Evolutionary conservation across 208 protist genomes (phyloP).

Genomic region (Tritrichomonas musculus): DNA sequence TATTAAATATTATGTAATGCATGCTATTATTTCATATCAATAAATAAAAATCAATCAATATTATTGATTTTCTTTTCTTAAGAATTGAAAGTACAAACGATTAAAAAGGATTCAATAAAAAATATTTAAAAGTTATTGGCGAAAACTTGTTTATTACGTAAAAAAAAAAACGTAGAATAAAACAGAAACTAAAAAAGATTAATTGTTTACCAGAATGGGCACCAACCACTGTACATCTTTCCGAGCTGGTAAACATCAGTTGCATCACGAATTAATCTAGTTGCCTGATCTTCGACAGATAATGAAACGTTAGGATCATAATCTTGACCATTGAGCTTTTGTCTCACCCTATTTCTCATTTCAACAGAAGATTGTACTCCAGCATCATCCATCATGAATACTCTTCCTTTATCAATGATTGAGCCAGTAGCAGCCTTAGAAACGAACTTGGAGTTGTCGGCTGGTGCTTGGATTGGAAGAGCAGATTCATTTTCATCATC

Average conservation of each 20-base stretch:
- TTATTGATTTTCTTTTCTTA: too few species aligned
- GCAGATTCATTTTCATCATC: not conserved
- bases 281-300: slow-evolving; percentile 12
- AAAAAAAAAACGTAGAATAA: too few species aligned
- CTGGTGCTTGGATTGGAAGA: too few species aligned
- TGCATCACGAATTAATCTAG: not conserved
- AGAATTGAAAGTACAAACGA: too few species aligned
- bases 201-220: not conserved
- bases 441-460: too few species aligned
- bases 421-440: not conserved
- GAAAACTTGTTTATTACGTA: too few species aligned
- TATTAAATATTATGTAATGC: too few species aligned
- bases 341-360: slow-evolving; percentile 7
- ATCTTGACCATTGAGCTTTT: not conserved
- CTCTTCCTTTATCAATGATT: not conserved
- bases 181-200: too few species aligned
- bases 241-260: not conserved
- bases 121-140: too few species aligned
- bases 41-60: too few species aligned
- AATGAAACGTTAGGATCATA: not conserved
- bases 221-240: slow-evolving; percentile 29
- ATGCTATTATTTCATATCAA: too few species aligned
- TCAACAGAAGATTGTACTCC: not conserved
- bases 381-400: not conserved
- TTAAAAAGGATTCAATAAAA: too few species aligned